Evolutionary conservation across 108 stramenopile genomes (phyloP), one percentile per base, ranked within the genome.

Genomic region (Nitzschia sp.): DNA sequence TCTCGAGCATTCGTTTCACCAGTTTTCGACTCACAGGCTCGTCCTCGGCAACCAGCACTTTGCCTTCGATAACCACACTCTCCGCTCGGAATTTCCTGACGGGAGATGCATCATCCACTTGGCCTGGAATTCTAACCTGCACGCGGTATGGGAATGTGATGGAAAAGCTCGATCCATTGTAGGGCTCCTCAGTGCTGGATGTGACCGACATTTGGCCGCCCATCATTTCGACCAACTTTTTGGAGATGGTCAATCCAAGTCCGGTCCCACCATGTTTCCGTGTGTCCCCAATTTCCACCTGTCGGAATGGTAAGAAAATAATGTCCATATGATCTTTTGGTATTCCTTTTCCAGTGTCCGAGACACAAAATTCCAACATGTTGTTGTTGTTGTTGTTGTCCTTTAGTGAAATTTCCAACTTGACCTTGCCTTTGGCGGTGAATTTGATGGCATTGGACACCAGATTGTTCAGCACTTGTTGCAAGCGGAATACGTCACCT

Each of bases 371-470:
- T 32, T 69, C 45, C 2, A 60, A 17, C 41, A 79, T 46, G 2
- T 45, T n/a, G 29, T 65, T 56, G 8, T 58, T 66, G 2, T 45
- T n/a, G 29, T 65, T 56, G 8, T 58, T 66, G 9, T 69, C 67
- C 9, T 4, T 17, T 3, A 33, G 33, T 27, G 44, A 22, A 15
- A 56, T 19, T 28, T 25, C 26, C 25, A 63, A 22, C 1, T 22
- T 38, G 2, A 79, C 58, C 30, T 6, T 17, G 21, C 73, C 73
- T 6, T 35, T 15, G 17, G 62, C 69, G 28, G 78, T 74, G 6
- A 79, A 79, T 41, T 79, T 79, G 73, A 75, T 41, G 3, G 73
- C 78, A 34, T 76, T 76, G 47, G 57, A 54, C 30, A 72, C 31
- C n/a, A 72, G 30, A 45, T 76, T 76, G 33, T 46, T 58, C 17